Evolutionary conservation across 2,329 filamentous ascomycete species (phyloP), one percentile per base, ranked within the genome.

Genomic region (Aspergillus felis): DNA sequence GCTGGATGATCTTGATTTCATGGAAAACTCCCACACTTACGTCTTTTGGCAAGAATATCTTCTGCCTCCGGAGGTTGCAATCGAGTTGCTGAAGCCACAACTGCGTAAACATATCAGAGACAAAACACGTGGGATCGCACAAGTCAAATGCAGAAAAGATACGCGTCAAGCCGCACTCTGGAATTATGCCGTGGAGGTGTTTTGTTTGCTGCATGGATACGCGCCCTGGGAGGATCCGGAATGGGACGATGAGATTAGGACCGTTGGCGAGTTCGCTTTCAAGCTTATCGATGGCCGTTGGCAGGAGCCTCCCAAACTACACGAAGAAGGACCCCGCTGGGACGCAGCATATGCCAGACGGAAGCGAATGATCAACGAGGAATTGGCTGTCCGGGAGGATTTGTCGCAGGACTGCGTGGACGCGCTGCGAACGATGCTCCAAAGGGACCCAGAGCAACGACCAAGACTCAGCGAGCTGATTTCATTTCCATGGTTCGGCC

Each of bases 361-460:
- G 38, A 20, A 57, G 47, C 56, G 68, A 17, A 70, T 70, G 24
- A 58, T 70, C 35, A 67, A 63, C 20, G 63, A 68, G 17, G 62
- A 68, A 49, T 42, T 70, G 50, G 56, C 61, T 2, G 60, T 73
- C n/a, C 51, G 60, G 8, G 68, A 68, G 50, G 55, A 53, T 9
- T 50, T 73, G 12, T 68, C 68, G 5, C 70, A 71, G 55, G 71
- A 71, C 52, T 73, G 70, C 46, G 62, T 62, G 28, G 71, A 73
- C 56, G 58, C 66, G 10, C 50, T 74, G 48, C 63, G 60, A 44
- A 53, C 58, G 27, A 62, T 68, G 59, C 53, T 73, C 24, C 57
- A 58, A 9, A 67, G 61, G 51, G 56, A 71, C 3, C 57, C 59
- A 12, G 28, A 38, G 9, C 32, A 67, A 17, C 59, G 71, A 49